These are phyloP conservation scores for Russula lepida DNA, from an alignment of 768 basidiomycete species.

Conservation along the genomic window DNA sequence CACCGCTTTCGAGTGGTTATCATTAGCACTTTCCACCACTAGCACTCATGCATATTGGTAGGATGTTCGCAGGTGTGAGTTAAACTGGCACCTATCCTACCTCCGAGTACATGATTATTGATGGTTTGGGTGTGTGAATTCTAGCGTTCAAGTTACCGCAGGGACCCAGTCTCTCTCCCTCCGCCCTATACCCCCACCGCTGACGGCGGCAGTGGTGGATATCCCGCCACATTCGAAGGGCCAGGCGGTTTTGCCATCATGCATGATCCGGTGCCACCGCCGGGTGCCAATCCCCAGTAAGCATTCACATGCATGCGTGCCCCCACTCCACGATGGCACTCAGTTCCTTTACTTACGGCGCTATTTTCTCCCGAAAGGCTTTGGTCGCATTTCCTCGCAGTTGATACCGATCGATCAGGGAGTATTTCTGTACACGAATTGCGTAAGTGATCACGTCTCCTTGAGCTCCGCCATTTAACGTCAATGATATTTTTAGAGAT, in stretches of 20 bases:
- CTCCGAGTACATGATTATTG: not conserved
- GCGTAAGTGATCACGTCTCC: constrained; percentile 40
- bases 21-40: not conserved
- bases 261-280: constrained; percentile 38
- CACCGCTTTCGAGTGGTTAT: too few species aligned
- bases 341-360: not conserved
- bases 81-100: too few species aligned
- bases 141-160: not conserved
- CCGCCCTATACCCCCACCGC: not conserved
- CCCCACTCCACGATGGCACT: not conserved
- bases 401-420: constrained; percentile 66
- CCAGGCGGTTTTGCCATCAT: constrained; percentile 29
- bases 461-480: too few species aligned
- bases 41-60: too few species aligned
- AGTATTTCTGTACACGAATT: constrained; percentile 58
- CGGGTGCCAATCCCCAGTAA: constrained; percentile 70
- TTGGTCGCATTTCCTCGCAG: constrained; percentile 63
- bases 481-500: constrained; percentile 29
- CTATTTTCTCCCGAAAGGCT: constrained; percentile 36
- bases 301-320: constrained; percentile 23
- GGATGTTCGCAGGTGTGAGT: too few species aligned
- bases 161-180: not conserved
- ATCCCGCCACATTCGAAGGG: constrained; percentile 21
- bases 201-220: not conserved
- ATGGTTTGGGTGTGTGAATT: not conserved